A percentile compares a stretch with the other conserved stretches of the same genome.
Conservation (phyloP, 768 basidiomycete genomes). For the Coprinellus micaceus region DNA sequence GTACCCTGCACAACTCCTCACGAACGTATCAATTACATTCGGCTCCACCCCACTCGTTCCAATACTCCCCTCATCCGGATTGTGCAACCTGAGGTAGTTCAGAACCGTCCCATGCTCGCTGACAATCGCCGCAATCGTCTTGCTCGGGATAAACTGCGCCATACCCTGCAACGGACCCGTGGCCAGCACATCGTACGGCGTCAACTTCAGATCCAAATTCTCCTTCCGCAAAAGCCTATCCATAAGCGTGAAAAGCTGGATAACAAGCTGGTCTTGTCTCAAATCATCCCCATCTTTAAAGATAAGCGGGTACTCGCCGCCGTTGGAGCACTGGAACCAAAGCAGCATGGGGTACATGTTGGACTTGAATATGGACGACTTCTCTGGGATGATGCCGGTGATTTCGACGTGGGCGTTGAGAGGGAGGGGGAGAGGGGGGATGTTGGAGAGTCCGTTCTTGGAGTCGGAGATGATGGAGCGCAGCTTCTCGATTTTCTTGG, state of each 20-base stretch:
- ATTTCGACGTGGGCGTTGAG: slow-evolving; percentile 84
- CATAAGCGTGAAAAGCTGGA: slow-evolving; percentile 99
- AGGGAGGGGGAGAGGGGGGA: slow-evolving; percentile 82
- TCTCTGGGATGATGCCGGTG: slow-evolving; percentile 85
- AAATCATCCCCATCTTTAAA: slow-evolving; percentile 99
- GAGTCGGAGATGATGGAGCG: slow-evolving; percentile 80
- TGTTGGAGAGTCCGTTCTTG: slow-evolving; percentile 77
- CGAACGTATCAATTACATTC: slow-evolving; percentile 91
- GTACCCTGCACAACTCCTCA: slow-evolving; percentile 96
- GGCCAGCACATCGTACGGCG: slow-evolving; percentile 89
- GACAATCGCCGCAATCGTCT: slow-evolving; percentile 91
- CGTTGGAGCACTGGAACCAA: slow-evolving; percentile 83
- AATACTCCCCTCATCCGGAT: slow-evolving; percentile 93
- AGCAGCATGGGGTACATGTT: slow-evolving; percentile 90
- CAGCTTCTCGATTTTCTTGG: slow-evolving; percentile 96
- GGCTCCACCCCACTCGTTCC: slow-evolving; percentile 96
- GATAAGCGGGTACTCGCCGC: slow-evolving; percentile 88
- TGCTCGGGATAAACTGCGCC: slow-evolving; percentile 94
- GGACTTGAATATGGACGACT: slow-evolving; percentile 95
- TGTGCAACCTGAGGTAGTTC: slow-evolving; percentile 79
- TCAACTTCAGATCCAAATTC: slow-evolving; percentile 89
- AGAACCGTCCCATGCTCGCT: slow-evolving; percentile 86
- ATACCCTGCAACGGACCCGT: slow-evolving; percentile 92
- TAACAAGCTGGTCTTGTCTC: slow-evolving; percentile 96
- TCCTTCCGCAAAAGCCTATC: slow-evolving; percentile 90